Conservation (phyloP, 2,329 filamentous ascomycete genomes). For the Trichothecium sympodiale region DNA sequence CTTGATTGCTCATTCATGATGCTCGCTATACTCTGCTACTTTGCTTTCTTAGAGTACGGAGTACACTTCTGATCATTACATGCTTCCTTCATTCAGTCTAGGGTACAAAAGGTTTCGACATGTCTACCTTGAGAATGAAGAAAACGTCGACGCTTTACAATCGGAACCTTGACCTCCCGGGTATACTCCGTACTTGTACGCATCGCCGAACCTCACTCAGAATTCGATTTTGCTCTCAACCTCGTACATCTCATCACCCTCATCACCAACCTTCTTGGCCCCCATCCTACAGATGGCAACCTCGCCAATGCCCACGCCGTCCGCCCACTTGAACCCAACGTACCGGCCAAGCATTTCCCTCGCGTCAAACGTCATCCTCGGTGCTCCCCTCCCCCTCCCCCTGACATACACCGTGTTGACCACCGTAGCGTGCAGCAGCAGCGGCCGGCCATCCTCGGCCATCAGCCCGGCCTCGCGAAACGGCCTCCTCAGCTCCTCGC, state of each 20-base stretch:
- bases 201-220: too few species aligned
- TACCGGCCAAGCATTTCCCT: constrained; percentile 46
- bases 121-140: too few species aligned
- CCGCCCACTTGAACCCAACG: constrained; percentile 59
- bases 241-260: constrained; percentile 39
- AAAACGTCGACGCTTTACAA: too few species aligned
- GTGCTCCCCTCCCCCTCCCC: constrained; percentile 16
- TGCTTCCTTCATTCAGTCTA: too few species aligned
- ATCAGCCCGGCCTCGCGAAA: constrained; percentile 50
- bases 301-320: constrained; percentile 53
- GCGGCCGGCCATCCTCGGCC: constrained; percentile 35
- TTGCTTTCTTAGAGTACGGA: too few species aligned
- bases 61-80: too few species aligned
- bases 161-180: too few species aligned
- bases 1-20: too few species aligned
- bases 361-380: constrained; percentile 40
- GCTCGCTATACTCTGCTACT: too few species aligned
- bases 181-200: too few species aligned
- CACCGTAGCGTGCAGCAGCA: constrained; percentile 76
- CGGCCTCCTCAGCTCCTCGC: constrained; percentile 35
- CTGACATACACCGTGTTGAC: constrained; percentile 73
- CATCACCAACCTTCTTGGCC: constrained; percentile 51
- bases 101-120: too few species aligned
- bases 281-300: constrained; percentile 83
- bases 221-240: constrained; percentile 37